Conservation (phyloP, 1,284 basidiomycete genomes). For the Abortiporus biennis region DNA sequence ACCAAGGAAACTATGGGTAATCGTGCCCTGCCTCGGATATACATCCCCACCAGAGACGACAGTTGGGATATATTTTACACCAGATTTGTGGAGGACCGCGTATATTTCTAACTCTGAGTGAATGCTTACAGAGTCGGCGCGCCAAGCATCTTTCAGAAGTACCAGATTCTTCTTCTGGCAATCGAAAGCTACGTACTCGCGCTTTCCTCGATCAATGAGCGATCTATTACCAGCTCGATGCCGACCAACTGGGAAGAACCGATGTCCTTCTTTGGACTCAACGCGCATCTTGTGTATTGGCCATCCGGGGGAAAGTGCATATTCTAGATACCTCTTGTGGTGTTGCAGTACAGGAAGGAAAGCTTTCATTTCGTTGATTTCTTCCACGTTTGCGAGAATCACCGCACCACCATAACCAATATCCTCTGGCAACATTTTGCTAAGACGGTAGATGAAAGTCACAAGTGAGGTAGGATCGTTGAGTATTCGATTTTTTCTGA, state of each 20-base stretch:
- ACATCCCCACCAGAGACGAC: neutral
- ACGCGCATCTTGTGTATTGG: neutral
- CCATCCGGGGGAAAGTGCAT: neutral
- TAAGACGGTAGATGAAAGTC: conserved; percentile 9
- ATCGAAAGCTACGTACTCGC: neutral
- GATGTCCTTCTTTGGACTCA: too few species aligned
- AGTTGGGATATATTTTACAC: neutral
- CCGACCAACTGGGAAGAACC: neutral
- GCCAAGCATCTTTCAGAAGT: neutral
- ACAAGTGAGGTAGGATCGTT: neutral
- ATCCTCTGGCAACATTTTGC: neutral
- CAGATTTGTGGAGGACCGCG: neutral
- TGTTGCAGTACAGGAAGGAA: too few species aligned
- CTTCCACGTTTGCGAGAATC: neutral
- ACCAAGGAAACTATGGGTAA: neutral
- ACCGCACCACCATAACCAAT: conserved; percentile 9
- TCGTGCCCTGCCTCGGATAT: neutral
- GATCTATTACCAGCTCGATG: neutral
- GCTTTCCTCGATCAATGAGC: neutral
- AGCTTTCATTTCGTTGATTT: neutral
- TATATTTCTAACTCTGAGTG: neutral
- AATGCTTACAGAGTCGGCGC: neutral
- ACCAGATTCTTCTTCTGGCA: neutral
- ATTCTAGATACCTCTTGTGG: too few species aligned
- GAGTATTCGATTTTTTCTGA: conserved; percentile 9